phyloP scores from a whole-genome alignment of 2,329 filamentous ascomycete species.

The Neofusicoccum umdonicola region DNA sequence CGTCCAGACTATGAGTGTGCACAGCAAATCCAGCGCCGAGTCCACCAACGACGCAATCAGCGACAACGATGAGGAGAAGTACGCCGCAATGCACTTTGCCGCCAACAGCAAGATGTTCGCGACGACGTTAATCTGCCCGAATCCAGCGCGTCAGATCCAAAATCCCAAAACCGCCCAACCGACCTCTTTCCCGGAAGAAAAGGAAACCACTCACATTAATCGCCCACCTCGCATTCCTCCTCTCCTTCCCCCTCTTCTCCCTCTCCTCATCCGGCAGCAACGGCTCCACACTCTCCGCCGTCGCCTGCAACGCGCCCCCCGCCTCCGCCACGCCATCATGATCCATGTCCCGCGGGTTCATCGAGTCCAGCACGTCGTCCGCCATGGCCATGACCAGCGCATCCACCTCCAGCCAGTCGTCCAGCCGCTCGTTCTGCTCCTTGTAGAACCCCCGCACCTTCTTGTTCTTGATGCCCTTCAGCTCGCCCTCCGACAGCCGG shows the following conservation, averaged over 20 bases:
- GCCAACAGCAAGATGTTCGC: constrained; percentile 58
- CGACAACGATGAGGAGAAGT: constrained; percentile 58
- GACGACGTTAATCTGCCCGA: constrained; percentile 53
- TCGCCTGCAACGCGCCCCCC: constrained; percentile 48
- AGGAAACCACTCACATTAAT: constrained; percentile 45
- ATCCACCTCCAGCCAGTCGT: constrained; percentile 61
- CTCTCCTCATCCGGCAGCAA: constrained; percentile 57
- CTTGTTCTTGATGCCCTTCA: constrained; percentile 54
- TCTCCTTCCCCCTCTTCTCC: constrained; percentile 46
- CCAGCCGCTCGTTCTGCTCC: constrained; percentile 53
- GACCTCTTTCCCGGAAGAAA: background rate
- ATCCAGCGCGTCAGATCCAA: background rate
- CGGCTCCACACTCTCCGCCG: constrained; percentile 51
- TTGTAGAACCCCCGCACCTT: constrained; percentile 55
- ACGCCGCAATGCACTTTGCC: constrained; percentile 56
- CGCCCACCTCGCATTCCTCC: constrained; percentile 54
- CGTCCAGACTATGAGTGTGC: constrained; percentile 60
- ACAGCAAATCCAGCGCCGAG: constrained; percentile 60
- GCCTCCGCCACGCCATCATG: constrained; percentile 55
- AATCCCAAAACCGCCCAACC: background rate
- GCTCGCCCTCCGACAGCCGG: constrained; percentile 30
- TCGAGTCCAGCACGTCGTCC: constrained; percentile 56
- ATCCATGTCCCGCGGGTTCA: constrained; percentile 56
- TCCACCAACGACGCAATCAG: constrained; percentile 62
- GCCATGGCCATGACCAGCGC: constrained; percentile 55